Conservation (phyloP, 768 basidiomycete genomes). For the Amanita polypyramis region DNA sequence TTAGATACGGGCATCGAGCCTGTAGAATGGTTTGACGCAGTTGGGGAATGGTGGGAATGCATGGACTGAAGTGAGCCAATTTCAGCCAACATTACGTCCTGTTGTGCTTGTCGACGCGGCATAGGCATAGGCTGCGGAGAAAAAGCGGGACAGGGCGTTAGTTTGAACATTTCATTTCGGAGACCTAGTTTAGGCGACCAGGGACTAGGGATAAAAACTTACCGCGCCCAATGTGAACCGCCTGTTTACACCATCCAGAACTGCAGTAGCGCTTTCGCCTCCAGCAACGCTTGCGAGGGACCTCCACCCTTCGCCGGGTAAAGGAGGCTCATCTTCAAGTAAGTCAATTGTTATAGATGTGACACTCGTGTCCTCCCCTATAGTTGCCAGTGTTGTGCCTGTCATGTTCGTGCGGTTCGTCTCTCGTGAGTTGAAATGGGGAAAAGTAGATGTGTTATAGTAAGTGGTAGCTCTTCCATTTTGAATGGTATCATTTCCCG, state of each 20-base stretch:
- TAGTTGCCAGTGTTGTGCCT: constrained; percentile 4
- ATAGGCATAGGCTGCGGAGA: constrained; percentile 26
- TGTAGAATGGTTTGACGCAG: constrained; percentile 29
- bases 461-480: background rate
- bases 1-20: constrained; percentile 44
- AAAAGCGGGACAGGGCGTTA: constrained; percentile 5
- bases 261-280: constrained; percentile 12
- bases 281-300: constrained; percentile 31
- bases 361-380: constrained; percentile 15
- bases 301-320: constrained; percentile 52
- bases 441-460: background rate
- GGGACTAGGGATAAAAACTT: constrained; percentile 17
- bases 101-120: constrained; percentile 31
- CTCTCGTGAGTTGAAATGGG: background rate
- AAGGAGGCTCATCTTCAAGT: constrained; percentile 61
- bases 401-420: constrained; percentile 2
- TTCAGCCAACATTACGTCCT: constrained; percentile 39
- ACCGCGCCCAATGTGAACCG: constrained; percentile 58
- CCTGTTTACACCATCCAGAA: constrained; percentile 20
- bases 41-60: constrained; percentile 43
- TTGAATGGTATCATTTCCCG: background rate
- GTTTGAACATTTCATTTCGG: constrained; percentile 1
- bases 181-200: background rate
- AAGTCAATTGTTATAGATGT: constrained; percentile 41
- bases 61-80: constrained; percentile 57